These are phyloP conservation scores for Marasmius oreades DNA, from an alignment of 1,284 basidiomycete genomes.

Conservation along the genomic window DNA sequence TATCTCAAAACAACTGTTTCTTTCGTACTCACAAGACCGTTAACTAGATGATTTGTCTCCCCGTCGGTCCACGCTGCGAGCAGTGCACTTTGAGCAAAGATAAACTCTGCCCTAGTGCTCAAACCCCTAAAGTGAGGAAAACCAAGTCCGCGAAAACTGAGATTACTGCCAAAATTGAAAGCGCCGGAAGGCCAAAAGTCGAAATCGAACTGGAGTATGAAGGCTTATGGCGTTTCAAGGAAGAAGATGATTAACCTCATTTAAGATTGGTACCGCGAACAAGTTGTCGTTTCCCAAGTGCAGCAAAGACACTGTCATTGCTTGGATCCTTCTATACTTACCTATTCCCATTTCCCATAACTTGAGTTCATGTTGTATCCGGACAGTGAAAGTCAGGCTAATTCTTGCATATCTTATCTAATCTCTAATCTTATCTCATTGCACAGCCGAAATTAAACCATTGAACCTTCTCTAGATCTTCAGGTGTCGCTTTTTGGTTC, in stretches of 20 bases:
- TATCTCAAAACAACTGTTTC: background rate
- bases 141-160: conserved; percentile 7
- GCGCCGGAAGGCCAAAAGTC: conserved; percentile 1
- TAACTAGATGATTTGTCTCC: conserved; percentile 74
- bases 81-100: conserved; percentile 58
- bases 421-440: too few relatives aligned
- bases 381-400: too few relatives aligned
- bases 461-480: too few relatives aligned
- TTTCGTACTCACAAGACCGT: background rate
- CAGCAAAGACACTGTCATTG: too few relatives aligned
- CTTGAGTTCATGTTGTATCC: too few relatives aligned
- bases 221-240: background rate
- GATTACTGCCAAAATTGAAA: background rate
- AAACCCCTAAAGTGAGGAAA: conserved; percentile 18
- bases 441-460: too few relatives aligned
- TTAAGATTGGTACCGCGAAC: too few relatives aligned
- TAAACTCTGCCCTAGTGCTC: conserved; percentile 59
- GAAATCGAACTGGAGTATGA: conserved; percentile 3
- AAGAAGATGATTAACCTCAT: background rate
- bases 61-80: conserved; percentile 81
- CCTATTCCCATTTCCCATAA: too few relatives aligned
- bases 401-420: too few relatives aligned
- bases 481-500: too few relatives aligned
- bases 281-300: too few relatives aligned
- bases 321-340: too few relatives aligned